phyloP scores from a whole-genome alignment of 192 early-diverging fungal genomes.

The Cetraspora pellucida region DNA sequence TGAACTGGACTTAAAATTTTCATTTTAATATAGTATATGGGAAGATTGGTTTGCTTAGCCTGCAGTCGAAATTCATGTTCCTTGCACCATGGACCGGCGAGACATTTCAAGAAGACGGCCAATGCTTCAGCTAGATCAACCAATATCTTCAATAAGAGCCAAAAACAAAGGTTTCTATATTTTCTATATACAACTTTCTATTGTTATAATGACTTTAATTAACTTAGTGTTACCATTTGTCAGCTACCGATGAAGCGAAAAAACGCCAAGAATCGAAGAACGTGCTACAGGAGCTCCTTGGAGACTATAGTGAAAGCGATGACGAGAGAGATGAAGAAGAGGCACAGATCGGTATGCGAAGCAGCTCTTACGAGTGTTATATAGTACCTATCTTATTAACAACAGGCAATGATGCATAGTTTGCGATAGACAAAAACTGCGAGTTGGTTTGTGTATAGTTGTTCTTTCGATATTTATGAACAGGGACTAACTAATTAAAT shows the following conservation, averaged over 20 bases:
- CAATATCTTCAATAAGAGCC: constrained; percentile 22
- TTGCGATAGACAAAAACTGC: constrained; percentile 9
- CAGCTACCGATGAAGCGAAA: constrained; percentile 22
- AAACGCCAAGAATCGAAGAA: constrained; percentile 23
- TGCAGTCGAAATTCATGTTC: too few relatives aligned
- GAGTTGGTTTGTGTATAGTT: neutral
- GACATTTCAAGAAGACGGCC: constrained; percentile 5
- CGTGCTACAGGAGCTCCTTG: constrained; percentile 3
- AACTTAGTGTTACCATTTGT: too few relatives aligned
- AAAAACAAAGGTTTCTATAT: constrained; percentile 12
- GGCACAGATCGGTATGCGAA: constrained; percentile 20
- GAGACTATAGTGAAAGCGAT: constrained; percentile 19
- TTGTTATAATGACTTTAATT: too few relatives aligned
- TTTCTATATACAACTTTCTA: neutral
- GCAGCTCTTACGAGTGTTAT: constrained; percentile 12
- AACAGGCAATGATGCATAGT: neutral
- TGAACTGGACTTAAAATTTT: too few relatives aligned
- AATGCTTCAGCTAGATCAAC: neutral
- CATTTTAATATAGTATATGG: too few relatives aligned
- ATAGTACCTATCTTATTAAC: neutral
- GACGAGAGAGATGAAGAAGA: constrained; percentile 8
- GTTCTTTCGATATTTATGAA: neutral
- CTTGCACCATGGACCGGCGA: constrained; percentile 11
- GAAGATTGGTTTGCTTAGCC: too few relatives aligned
- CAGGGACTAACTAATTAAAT: constrained; percentile 16